Base-by-base conservation (phyloP, 1,284 basidiomycete genomes). In the Leccinum huronense region DNA sequence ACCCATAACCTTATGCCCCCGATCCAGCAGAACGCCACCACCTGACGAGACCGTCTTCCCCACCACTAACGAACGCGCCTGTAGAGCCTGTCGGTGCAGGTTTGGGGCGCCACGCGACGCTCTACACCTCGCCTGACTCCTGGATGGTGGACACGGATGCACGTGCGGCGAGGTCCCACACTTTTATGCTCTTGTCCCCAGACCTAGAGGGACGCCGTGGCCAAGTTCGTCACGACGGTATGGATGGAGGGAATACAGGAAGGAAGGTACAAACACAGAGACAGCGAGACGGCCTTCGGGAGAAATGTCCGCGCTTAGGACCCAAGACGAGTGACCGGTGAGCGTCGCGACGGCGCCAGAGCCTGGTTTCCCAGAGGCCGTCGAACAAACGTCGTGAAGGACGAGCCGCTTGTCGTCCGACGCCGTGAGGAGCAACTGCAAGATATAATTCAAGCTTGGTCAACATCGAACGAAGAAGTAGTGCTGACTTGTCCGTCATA, bases 381-480 rank as follows among this genome's bases (percentile, higher is more conserved):
- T 81, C 57, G 77, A 77, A 42, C 91, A 87, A 16, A 94, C 90
- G 73, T 96, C 94, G 74, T 95, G 93, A 53, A 95, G 77, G 59
- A 93, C 87, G 62, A 96, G 86, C 14, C 91, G 86, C 73, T 93
- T 91, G 76, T 96, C 94, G 75, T 96, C 94, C 1, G 93, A 93
- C 5, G 89, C 94, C 36, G 91, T 92, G 57, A 94, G 80, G 5
- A 96, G 81, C 63, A 93, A 83, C 93, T 94, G 66, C 23, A n/a
- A 53, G 27, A 53, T 8, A 14, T 57, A 13, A 51, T 13, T n/a
- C 67, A 30, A 62, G 66, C 36, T 33, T 34, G 14, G 55, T n/a
- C 19, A 7, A 48, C 34, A 14, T 56, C 13, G 13, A 57, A 72
- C n/a, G 80, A 68, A n/a, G 7, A 19, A 9, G 7, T 1, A 5